Conservation (phyloP, 2,329 filamentous ascomycete genomes). For the Alternaria atra region DNA sequence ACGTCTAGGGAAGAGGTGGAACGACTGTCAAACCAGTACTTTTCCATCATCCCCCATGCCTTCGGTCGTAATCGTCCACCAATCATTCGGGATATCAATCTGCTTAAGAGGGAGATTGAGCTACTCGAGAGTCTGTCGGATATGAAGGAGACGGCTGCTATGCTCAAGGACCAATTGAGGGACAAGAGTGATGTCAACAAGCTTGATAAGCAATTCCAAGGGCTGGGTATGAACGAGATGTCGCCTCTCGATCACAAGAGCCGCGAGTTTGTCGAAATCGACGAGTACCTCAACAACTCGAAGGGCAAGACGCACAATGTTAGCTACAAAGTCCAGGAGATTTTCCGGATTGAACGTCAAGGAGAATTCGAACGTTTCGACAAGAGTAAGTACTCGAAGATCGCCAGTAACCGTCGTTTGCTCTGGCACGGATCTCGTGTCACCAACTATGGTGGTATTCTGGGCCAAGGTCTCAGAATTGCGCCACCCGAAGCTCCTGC, state of each 20-base stretch:
- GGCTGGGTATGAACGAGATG: conserved; percentile 80
- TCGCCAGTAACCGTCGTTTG: conserved; percentile 73
- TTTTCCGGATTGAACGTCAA: conserved; percentile 82
- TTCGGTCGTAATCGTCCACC: conserved; percentile 80
- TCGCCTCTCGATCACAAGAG: conserved; percentile 67
- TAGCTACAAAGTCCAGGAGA: conserved; percentile 71
- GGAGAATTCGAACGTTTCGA: conserved; percentile 77
- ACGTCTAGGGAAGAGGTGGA: conserved; percentile 63
- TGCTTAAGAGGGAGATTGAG: conserved; percentile 79
- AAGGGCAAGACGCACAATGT: conserved; percentile 72
- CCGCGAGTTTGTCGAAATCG: conserved; percentile 71
- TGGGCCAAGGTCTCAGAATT: conserved; percentile 88
- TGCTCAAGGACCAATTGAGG: conserved; percentile 72
- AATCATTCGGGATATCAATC: conserved; percentile 64
- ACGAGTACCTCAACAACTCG: conserved; percentile 72
- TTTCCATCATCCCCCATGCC: conserved; percentile 81
- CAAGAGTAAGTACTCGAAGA: conserved; percentile 61
- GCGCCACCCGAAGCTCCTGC: conserved; percentile 84
- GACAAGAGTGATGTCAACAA: conserved; percentile 64
- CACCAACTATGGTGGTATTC: conserved; percentile 87
- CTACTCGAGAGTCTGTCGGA: conserved; percentile 82
- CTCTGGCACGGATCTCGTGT: conserved; percentile 87
- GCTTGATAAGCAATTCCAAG: conserved; percentile 76
- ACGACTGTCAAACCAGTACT: conserved; percentile 78
- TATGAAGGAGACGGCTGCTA: conserved; percentile 81